A percentile compares a stretch with the other conserved stretches of the same genome.
Evolutionary conservation across 441 rosid species (phyloP).

Genomic region (Erodium chrysanthum): DNA sequence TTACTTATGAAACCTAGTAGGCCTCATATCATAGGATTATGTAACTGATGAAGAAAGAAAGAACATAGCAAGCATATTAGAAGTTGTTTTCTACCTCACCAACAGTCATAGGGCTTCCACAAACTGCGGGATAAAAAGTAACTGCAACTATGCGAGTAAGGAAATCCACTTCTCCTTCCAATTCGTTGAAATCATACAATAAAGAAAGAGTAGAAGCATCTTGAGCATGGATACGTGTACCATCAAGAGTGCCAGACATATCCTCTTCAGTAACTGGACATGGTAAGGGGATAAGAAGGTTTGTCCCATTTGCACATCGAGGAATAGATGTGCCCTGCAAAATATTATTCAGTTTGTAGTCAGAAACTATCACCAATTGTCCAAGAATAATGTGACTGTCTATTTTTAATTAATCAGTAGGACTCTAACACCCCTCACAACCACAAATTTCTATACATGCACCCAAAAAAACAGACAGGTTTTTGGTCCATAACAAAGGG

Average conservation of each 20-base stretch:
- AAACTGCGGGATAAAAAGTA: slow-evolving; percentile 77
- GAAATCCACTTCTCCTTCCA: slow-evolving; percentile 88
- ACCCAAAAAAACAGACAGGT: too few relatives aligned
- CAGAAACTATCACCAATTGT: not conserved
- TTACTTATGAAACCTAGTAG: not conserved
- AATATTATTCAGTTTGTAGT: slow-evolving; percentile 9
- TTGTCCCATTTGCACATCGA: slow-evolving; percentile 78
- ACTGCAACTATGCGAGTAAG: slow-evolving; percentile 88
- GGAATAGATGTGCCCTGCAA: slow-evolving; percentile 85
- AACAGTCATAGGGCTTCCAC: slow-evolving; percentile 70
- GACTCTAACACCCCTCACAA: not conserved
- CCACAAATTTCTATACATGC: too few relatives aligned
- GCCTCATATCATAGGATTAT: not conserved
- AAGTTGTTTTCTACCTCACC: slow-evolving; percentile 64
- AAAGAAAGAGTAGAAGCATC: slow-evolving; percentile 49
- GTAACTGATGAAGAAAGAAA: not conserved
- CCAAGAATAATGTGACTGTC: not conserved
- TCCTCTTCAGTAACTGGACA: slow-evolving; percentile 78
- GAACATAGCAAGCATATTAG: not conserved
- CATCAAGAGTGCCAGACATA: slow-evolving; percentile 88
- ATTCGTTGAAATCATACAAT: slow-evolving; percentile 85
- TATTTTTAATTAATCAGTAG: not conserved
- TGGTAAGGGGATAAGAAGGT: slow-evolving; percentile 67
- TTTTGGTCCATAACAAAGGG: too few relatives aligned
- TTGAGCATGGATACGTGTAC: slow-evolving; percentile 50